A percentile compares a stretch with the other conserved stretches of the same genome.
These are phyloP conservation scores for Pythium rhizo-oryzae DNA, from an alignment of 352 stramenopile genomes.

Conservation along the genomic window DNA sequence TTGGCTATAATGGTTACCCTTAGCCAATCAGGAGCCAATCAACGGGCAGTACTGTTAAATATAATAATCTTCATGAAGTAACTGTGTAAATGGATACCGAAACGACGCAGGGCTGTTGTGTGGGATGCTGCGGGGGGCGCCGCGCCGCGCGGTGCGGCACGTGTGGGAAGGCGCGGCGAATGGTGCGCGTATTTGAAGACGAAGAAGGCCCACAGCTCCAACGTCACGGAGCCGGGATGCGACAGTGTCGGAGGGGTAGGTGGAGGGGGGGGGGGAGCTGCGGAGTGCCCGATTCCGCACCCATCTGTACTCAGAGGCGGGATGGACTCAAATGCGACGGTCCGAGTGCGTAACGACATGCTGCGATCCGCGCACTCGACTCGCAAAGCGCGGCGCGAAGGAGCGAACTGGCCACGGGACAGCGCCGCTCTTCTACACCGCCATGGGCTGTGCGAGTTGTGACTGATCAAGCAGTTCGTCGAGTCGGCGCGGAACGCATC, in stretches of 20 bases:
- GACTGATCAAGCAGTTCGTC: not conserved
- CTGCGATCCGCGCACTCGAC: not conserved
- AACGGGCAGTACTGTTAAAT: not conserved
- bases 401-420: not conserved
- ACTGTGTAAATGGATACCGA: constrained; percentile 11
- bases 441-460: too few species aligned
- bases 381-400: not conserved
- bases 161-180: constrained; percentile 8
- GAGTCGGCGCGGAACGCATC: not conserved
- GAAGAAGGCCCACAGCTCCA: not conserved
- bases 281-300: too few species aligned
- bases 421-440: too few species aligned
- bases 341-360: not conserved
- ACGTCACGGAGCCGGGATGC: not conserved
- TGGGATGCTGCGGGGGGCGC: too few species aligned
- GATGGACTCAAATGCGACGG: not conserved
- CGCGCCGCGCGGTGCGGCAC: not conserved
- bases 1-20: not conserved
- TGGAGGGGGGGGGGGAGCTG: too few species aligned
- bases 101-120: not conserved
- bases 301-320: too few species aligned
- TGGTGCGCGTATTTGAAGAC: not conserved
- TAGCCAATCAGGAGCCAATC: not conserved
- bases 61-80: not conserved
- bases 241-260: not conserved